Conservation (phyloP, 768 basidiomycete genomes). For the Baorangia bicolor region DNA sequence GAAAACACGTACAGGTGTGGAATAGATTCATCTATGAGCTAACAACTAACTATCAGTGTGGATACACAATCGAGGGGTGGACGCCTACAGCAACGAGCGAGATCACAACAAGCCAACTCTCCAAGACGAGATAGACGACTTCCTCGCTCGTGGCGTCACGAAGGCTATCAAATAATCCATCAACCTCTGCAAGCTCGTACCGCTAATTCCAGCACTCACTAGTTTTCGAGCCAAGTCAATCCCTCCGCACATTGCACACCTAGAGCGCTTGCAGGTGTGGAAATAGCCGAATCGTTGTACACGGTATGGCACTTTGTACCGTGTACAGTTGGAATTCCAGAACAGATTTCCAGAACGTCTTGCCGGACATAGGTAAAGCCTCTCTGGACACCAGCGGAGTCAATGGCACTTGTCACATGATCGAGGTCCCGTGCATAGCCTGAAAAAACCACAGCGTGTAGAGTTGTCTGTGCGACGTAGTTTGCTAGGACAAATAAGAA, state of each 20-base stretch:
- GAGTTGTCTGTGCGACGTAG: conserved; percentile 39
- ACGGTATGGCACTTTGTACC: conserved; percentile 24
- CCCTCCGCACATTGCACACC: conserved; percentile 39
- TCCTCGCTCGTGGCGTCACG: conserved; percentile 44
- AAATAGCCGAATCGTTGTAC: conserved; percentile 5
- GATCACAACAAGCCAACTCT: conserved; percentile 48
- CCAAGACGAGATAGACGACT: conserved; percentile 43
- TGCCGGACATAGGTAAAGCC: conserved; percentile 21
- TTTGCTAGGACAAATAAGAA: conserved; percentile 45
- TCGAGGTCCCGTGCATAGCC: conserved; percentile 37
- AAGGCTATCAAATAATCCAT: conserved; percentile 16
- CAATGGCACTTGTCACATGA: conserved; percentile 35
- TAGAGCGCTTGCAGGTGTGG: conserved; percentile 3
- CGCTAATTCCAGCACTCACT: conserved; percentile 32
- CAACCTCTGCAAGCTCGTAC: not conserved
- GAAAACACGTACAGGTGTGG: conserved; percentile 43
- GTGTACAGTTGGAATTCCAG: conserved; percentile 35
- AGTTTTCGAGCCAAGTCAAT: conserved; percentile 45
- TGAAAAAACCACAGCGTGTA: conserved; percentile 40
- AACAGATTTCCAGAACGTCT: conserved; percentile 35
- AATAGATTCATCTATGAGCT: conserved; percentile 53
- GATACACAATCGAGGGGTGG: not conserved
- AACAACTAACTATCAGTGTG: not conserved
- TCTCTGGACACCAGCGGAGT: conserved; percentile 25
- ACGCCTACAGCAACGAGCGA: conserved; percentile 45